Evolutionary conservation across 2,329 filamentous ascomycete species (phyloP).

Genomic region (Fusarium buxicola): DNA sequence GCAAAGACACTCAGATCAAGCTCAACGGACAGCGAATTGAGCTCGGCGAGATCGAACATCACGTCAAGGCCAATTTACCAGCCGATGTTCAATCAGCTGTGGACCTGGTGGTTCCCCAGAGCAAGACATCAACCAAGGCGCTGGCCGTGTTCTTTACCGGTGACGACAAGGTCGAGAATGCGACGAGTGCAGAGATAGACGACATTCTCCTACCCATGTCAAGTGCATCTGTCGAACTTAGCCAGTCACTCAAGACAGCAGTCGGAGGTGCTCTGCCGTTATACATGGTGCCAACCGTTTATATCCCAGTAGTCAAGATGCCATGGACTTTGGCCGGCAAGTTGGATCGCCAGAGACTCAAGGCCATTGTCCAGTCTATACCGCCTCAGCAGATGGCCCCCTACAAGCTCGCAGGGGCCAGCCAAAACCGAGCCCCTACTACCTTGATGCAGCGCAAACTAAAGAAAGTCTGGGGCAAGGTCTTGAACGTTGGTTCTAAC

Average conservation of each 20-base stretch:
- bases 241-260: constrained; percentile 25
- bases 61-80: constrained; percentile 56
- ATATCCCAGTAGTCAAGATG: constrained; percentile 55
- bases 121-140: constrained; percentile 29
- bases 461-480: constrained; percentile 34
- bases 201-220: constrained; percentile 24
- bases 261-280: constrained; percentile 17
- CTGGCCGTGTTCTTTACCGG: constrained; percentile 37
- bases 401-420: constrained; percentile 31
- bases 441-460: constrained; percentile 52
- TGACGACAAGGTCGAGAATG: background rate
- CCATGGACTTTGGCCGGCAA: constrained; percentile 58
- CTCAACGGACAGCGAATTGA: constrained; percentile 69
- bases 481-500: background rate
- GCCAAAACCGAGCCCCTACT: constrained; percentile 48
- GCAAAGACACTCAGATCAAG: constrained; percentile 71
- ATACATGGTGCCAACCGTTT: constrained; percentile 59
- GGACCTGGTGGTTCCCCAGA: constrained; percentile 58
- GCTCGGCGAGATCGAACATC: constrained; percentile 58
- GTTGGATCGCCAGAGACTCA: constrained; percentile 56
- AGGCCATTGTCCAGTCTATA: constrained; percentile 19
- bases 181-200: background rate
- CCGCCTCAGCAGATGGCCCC: constrained; percentile 6
- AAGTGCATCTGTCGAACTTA: background rate
- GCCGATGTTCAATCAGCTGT: constrained; percentile 55